Percentiles rank a stretch among this genome's conserved stretches.
Evolutionary conservation across 2,329 filamentous ascomycete genomes (phyloP).

Genomic region (Colletotrichum cordylinicola): DNA sequence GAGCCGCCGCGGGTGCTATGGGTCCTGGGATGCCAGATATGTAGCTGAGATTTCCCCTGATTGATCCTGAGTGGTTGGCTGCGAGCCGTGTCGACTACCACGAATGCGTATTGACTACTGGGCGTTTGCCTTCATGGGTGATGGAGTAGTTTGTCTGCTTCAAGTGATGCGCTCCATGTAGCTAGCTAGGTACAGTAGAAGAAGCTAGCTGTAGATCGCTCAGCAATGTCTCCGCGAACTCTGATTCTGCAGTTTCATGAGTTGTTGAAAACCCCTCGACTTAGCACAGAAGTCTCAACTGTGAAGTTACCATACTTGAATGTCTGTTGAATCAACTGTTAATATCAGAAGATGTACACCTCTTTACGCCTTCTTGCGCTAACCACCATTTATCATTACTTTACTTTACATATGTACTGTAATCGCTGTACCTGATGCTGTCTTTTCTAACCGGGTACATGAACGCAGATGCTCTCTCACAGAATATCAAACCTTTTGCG

Average conservation of each 20-base stretch:
- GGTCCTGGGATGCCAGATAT: not conserved
- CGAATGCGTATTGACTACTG: not conserved
- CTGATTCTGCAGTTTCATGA: no score
- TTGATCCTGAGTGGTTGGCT: not conserved
- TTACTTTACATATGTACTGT: not conserved
- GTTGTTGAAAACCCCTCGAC: no score
- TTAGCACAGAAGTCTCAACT: no score
- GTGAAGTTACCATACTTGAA: no score
- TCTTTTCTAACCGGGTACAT: not conserved
- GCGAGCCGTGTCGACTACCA: not conserved
- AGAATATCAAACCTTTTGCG: not conserved
- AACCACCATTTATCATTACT: not conserved
- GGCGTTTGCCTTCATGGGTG: not conserved
- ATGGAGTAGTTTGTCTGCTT: no score
- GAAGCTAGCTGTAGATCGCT: no score
- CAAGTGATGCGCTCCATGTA: no score
- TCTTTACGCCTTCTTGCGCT: fast-evolving
- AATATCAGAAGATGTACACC: not conserved
- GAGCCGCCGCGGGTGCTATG: not conserved
- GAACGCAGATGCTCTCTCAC: fast-evolving
- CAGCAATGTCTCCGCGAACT: no score
- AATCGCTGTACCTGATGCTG: not conserved
- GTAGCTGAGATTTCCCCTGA: not conserved
- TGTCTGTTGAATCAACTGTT: no score
- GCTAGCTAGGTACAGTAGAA: no score